A percentile compares a stretch with the other conserved stretches of the same genome.
Conservation (phyloP, 371 early-diverging fungal species). For the Mucor circinelloides region DNA sequence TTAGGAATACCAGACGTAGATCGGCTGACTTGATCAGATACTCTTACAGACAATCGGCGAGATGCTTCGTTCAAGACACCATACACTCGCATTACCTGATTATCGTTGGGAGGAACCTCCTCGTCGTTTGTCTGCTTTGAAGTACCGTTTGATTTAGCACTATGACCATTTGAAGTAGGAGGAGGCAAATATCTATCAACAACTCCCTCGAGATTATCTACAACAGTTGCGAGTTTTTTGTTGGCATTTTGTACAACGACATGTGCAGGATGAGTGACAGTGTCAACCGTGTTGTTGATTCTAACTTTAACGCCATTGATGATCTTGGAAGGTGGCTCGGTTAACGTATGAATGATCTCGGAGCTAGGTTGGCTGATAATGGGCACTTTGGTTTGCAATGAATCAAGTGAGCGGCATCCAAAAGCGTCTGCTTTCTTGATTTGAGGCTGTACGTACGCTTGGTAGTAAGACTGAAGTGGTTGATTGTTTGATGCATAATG, state of each 20-base stretch:
- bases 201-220: slow-evolving; percentile 50
- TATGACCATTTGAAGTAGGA: not conserved
- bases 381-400: slow-evolving; percentile 68
- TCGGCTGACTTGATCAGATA: slow-evolving; percentile 24
- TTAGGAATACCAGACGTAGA: slow-evolving; percentile 28
- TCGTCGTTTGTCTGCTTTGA: slow-evolving; percentile 27
- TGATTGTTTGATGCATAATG: slow-evolving; percentile 21
- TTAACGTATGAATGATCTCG: slow-evolving; percentile 59
- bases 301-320: slow-evolving; percentile 36
- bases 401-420: slow-evolving; percentile 71
- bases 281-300: slow-evolving; percentile 43
- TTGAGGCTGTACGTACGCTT: slow-evolving; percentile 59
- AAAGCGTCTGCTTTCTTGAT: slow-evolving; percentile 64
- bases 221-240: slow-evolving; percentile 38
- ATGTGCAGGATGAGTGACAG: slow-evolving; percentile 49
- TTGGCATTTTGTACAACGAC: slow-evolving; percentile 49
- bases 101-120: slow-evolving; percentile 25
- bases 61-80: slow-evolving; percentile 33
- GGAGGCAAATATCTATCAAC: slow-evolving; percentile 56
- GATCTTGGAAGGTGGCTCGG: slow-evolving; percentile 20
- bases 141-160: not conserved
- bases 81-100: slow-evolving; percentile 42
- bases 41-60: slow-evolving; percentile 33
- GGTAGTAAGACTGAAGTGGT: slow-evolving; percentile 49
- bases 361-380: slow-evolving; percentile 64